Base-by-base conservation (phyloP, 768 basidiomycete genomes). In the Amanita jacksonii region DNA sequence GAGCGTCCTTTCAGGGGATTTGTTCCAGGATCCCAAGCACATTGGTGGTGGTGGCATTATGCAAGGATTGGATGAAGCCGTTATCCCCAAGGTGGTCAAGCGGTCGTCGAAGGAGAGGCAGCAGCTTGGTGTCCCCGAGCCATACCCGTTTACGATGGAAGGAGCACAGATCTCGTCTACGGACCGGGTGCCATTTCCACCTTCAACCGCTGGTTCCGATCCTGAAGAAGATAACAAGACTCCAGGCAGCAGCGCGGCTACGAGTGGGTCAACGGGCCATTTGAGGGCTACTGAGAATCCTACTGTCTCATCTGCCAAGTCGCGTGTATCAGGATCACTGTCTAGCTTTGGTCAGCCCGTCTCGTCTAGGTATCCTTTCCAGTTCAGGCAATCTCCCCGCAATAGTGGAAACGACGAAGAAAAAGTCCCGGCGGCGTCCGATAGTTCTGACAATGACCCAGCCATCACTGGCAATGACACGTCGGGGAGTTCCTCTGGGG, bases 291-390 rank as follows among this genome's bases (percentile, higher is more conserved):
- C 51, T 22, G 56, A 59, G 16, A 52, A 42, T 1, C 50, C 57
- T 3, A 52, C 48, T 23, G 41, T 50, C n/a, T 47, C 46, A 20
- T 40, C 38, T n/a, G 38, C 12, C 8, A 47, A 47, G 31, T n/a
- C 10, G 24, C 40, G 79, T 13, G 81, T 76, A 4, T 86, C 85
- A 0, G 84, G 78, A 15, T 90, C 88, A 6, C 79, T 91, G 79
- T 90, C 87, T 3, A 85, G 82, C 49, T 73, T 91, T 4, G 88
- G 88, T 2, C 80, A 83, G 18, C 87, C 85, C 1, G 69, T 90
- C 34, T 25, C 28, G 33, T 34, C 38, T 32, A 72, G 79, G 0
- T 83, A 81, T 54, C 84, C 82, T 8, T 84, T 85, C 70, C 69
- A 75, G 42, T 74, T 76, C 59, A 77, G 79, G 15, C 70, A 70